phyloP scores from a whole-genome alignment of 2,329 filamentous ascomycete species.

The Aspergillus pseudoviridinutans region DNA sequence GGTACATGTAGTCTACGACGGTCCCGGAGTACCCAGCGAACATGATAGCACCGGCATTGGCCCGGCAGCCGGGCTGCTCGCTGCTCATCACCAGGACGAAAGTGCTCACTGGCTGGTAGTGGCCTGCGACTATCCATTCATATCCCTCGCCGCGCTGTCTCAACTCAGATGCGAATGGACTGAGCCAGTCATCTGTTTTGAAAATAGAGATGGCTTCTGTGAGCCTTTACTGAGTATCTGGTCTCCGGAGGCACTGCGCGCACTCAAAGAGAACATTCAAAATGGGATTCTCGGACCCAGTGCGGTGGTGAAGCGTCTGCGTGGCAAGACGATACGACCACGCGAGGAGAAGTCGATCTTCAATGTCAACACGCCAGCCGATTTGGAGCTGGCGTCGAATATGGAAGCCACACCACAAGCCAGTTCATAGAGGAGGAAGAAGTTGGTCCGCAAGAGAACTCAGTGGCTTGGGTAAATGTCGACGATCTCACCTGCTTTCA shows the following conservation, averaged over 20 bases:
- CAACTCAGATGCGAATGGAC: conserved; percentile 21
- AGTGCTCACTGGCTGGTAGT: conserved; percentile 30
- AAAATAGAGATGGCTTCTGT: conserved; percentile 22
- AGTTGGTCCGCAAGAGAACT: not conserved
- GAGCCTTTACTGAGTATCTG: conserved; percentile 39
- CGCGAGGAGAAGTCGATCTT: conserved; percentile 15
- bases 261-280: conserved; percentile 17
- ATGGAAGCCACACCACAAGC: not conserved
- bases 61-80: conserved; percentile 27
- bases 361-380: conserved; percentile 25
- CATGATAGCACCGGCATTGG: conserved; percentile 10
- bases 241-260: conserved; percentile 26
- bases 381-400: conserved; percentile 41
- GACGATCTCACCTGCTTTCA: conserved; percentile 12
- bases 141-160: conserved; percentile 23
- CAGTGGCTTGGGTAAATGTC: conserved; percentile 5
- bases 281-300: conserved; percentile 13
- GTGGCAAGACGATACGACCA: conserved; percentile 11
- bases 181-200: conserved; percentile 33
- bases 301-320: conserved; percentile 13
- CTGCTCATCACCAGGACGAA: conserved; percentile 24
- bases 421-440: conserved; percentile 25
- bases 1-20: conserved; percentile 1
- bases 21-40: not conserved
- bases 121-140: conserved; percentile 33